Evolutionary conservation across 2,329 filamentous ascomycete species (phyloP), one percentile per base, ranked within the genome.

Genomic region (Nannizziopsis arthrosporioides): DNA sequence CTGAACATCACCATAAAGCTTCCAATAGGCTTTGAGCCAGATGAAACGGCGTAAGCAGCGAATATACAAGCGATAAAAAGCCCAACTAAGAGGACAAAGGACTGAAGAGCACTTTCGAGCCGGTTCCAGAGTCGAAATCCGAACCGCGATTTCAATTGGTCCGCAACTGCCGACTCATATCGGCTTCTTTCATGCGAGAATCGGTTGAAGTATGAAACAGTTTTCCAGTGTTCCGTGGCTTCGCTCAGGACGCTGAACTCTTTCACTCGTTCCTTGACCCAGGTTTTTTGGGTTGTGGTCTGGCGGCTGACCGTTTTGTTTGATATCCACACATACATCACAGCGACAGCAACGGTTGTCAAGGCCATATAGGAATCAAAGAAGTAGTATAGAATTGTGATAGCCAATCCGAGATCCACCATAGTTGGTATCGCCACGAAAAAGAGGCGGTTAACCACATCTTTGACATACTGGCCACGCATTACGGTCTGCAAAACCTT

Each of bases 401-500:
- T 73, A 0, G 80, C 80, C 17, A 83, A 65, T 12, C 73, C 55
- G 7, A 84, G 63, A 59, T 86, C 82, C 12, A 79, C 60, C 2
- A 82, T 59, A 52, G 80, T 80, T 0, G 82, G 82, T 0, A 73
- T 58, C 14, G 84, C 67, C 12, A 77, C 69, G 51, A 84, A 79
- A 2, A 79, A 62, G 3, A 80, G 63, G 35, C 73, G 73, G 39
- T 82, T 75, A 9, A 84, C 65, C 1, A 85, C 62, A 34, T 75
- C 68, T 37, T 76, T 75, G 10, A 85, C 65, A 1, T 77, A 73
- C 36, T 73, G 68, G 0, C 79, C 82, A 55, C 82, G 80, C 44
- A 75, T 71, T n/a, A 85, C 73, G 2, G 79, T 75, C 53, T 78
- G 75, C 60, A 80, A 76, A 0, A 85, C 68, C 52, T 82, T 77